phyloP scores from a whole-genome alignment of 306 rosid genomes.

The Gleditsia sinensis region DNA sequence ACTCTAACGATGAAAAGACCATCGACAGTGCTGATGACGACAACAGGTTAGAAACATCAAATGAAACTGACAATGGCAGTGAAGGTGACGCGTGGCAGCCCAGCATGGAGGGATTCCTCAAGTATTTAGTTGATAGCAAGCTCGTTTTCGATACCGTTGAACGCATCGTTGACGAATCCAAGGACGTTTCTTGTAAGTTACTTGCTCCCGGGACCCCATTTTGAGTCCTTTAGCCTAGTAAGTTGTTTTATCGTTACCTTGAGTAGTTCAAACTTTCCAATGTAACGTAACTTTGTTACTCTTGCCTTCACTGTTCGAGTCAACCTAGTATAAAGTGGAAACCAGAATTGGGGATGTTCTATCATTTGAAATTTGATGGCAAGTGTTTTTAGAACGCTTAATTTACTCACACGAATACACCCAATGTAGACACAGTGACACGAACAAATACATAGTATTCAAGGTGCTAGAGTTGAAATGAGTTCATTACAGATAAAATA shows the following conservation, averaged over 20 bases:
- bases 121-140: slow-evolving; percentile 71
- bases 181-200: slow-evolving; percentile 68
- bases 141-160: slow-evolving; percentile 72
- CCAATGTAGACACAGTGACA: too few species aligned
- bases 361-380: neutral
- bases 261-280: neutral
- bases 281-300: neutral
- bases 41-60: neutral
- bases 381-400: neutral
- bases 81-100: slow-evolving; percentile 60
- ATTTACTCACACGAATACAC: too few species aligned
- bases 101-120: slow-evolving; percentile 60
- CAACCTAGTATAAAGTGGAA: neutral
- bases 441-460: too few species aligned
- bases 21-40: neutral
- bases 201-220: neutral
- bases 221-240: neutral
- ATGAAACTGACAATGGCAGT: neutral
- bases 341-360: neutral
- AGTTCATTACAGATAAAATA: neutral
- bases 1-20: neutral
- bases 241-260: neutral
- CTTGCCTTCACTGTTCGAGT: neutral
- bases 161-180: slow-evolving; percentile 75
- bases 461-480: neutral